phyloP scores from a whole-genome alignment of 306 rosid species.

The Carpinus fangiana region DNA sequence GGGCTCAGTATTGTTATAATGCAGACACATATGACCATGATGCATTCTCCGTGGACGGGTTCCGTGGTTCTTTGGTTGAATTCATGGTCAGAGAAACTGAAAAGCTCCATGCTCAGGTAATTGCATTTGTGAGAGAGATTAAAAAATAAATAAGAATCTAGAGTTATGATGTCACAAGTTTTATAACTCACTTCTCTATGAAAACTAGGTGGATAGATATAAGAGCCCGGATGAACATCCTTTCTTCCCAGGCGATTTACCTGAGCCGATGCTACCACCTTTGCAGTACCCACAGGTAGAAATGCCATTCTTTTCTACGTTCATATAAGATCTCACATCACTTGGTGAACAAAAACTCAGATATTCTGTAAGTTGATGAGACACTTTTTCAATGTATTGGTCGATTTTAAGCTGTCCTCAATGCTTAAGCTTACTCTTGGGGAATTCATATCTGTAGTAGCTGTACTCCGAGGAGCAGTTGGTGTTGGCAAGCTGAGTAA shows the following conservation, averaged over 20 bases:
- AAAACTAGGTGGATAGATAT: slow-evolving; percentile 66
- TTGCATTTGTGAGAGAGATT: slow-evolving; percentile 10
- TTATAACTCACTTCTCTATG: slow-evolving; percentile 27
- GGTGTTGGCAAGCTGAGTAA: not conserved
- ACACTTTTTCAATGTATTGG: not conserved
- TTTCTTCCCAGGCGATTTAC: slow-evolving; percentile 47
- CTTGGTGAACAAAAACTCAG: slow-evolving; percentile 6
- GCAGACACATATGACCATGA: slow-evolving; percentile 48
- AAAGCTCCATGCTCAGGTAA: slow-evolving; percentile 70
- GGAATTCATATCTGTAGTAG: not conserved
- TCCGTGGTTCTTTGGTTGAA: slow-evolving; percentile 61
- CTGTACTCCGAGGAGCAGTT: not conserved
- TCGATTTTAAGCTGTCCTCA: no score
- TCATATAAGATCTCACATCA: slow-evolving; percentile 9
- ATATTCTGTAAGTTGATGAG: not conserved
- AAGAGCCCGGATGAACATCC: slow-evolving; percentile 68
- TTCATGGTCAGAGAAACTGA: slow-evolving; percentile 65
- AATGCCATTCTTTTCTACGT: slow-evolving; percentile 4
- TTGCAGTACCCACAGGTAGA: slow-evolving; percentile 64
- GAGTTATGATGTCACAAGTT: not conserved
- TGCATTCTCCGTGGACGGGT: slow-evolving; percentile 52
- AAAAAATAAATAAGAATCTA: slow-evolving; percentile 9
- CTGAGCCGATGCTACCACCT: slow-evolving; percentile 60
- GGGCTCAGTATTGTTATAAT: slow-evolving; percentile 57
- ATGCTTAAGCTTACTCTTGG: not conserved